phyloP scores from a whole-genome alignment of 306 rosid species.

The Betula pendula region DNA sequence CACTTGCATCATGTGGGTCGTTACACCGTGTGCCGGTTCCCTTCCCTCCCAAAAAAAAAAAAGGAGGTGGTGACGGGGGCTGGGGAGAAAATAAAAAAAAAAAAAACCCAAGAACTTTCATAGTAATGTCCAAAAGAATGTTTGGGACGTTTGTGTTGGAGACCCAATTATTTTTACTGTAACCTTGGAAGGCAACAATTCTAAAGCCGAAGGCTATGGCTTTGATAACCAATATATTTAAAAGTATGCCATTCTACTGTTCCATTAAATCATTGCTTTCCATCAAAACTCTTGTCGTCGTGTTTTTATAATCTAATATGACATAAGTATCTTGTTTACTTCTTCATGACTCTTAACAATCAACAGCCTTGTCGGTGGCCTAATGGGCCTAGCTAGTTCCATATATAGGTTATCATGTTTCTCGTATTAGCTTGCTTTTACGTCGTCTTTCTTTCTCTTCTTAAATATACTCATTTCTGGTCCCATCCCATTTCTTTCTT shows the following conservation, averaged over 20 bases:
- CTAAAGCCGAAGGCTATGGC: constrained; percentile 7
- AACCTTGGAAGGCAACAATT: not conserved
- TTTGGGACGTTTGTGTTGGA: not conserved
- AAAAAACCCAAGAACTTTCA: not conserved
- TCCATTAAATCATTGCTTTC: constrained; percentile 47
- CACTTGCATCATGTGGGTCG: too few species aligned
- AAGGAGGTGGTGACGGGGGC: too few species aligned
- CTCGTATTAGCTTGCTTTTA: constrained; percentile 37
- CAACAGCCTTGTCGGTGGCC: constrained; percentile 61
- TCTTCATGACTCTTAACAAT: constrained; percentile 31
- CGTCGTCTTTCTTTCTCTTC: constrained; percentile 38
- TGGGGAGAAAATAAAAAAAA: too few species aligned
- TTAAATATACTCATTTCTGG: constrained; percentile 41
- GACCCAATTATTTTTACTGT: not conserved
- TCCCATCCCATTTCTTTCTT: constrained; percentile 27
- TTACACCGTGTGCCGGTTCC: too few species aligned
- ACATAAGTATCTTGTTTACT: constrained; percentile 38
- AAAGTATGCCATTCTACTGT: constrained; percentile 62
- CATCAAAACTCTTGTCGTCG: constrained; percentile 6
- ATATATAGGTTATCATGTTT: constrained; percentile 45
- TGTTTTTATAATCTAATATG: constrained; percentile 16
- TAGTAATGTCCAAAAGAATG: not conserved
- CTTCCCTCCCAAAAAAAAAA: not conserved
- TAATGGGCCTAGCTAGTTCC: constrained; percentile 39
- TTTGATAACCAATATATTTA: constrained; percentile 20